These are phyloP conservation scores for Raphanus hybrid DNA, from an alignment of 441 rosid genomes.

Conservation along the genomic window DNA sequence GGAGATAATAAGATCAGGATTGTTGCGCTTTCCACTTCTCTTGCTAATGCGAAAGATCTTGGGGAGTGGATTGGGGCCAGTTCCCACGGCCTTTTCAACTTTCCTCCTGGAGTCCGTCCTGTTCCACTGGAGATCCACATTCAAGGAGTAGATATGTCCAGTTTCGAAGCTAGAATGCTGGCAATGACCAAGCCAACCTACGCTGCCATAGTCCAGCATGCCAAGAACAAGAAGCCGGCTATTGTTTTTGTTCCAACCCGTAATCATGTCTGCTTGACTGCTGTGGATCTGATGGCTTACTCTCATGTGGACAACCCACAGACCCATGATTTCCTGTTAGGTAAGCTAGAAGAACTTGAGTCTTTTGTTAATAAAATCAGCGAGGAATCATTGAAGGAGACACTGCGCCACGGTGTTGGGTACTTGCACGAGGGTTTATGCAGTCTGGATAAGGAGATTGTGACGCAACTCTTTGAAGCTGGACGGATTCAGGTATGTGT, in stretches of 20 bases:
- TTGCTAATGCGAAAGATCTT: slow-evolving; percentile 94
- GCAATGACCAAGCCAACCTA: slow-evolving; percentile 96
- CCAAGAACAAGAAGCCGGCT: slow-evolving; percentile 81
- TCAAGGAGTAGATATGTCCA: slow-evolving; percentile 89
- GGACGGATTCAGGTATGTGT: slow-evolving; percentile 96
- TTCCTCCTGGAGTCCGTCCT: slow-evolving; percentile 90
- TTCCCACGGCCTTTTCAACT: slow-evolving; percentile 92
- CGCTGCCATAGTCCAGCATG: slow-evolving; percentile 85
- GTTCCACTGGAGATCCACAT: slow-evolving; percentile 95
- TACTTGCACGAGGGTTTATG: slow-evolving; percentile 93
- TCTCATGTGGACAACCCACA: slow-evolving; percentile 65
- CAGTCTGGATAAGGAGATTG: slow-evolving; percentile 84
- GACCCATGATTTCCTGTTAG: slow-evolving; percentile 63
- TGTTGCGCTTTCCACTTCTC: slow-evolving; percentile 92
- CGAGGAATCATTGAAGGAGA: slow-evolving; percentile 72
- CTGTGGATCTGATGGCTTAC: slow-evolving; percentile 90
- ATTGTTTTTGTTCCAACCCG: slow-evolving; percentile 89
- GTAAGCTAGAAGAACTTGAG: slow-evolving; percentile 64
- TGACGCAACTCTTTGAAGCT: slow-evolving; percentile 74
- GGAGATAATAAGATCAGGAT: slow-evolving; percentile 81
- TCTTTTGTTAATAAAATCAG: slow-evolving; percentile 59
- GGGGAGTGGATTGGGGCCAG: slow-evolving; percentile 98
- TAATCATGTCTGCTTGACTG: slow-evolving; percentile 82
- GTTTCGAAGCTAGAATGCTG: slow-evolving; percentile 96
- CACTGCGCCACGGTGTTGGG: slow-evolving; percentile 79